Base-by-base conservation (phyloP, 169 alveolate genomes). In the Plasmodium coatneyi region DNA sequence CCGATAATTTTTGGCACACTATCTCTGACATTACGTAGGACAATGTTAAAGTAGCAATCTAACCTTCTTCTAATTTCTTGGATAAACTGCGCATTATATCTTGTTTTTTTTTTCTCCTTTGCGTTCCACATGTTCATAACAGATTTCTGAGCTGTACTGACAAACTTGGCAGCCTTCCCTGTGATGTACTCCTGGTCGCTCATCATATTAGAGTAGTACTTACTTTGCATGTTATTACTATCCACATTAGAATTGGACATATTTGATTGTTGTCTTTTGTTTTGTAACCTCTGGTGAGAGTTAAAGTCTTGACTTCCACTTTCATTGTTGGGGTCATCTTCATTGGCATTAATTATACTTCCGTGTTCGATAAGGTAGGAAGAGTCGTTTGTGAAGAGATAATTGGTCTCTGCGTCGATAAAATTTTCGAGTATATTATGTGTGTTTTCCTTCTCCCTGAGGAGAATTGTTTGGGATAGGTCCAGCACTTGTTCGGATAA, bases 1-100 rank as follows among this genome's bases (percentile, higher is more conserved):
- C 99, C 99, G 78, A 99, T 98, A 22, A 97, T 96, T 96, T 99
- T 99, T 0, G 99, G 99, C 16, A 99, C 98, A 19, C 99, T 95
- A 95, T 99, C 99, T 95, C 99, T 97, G 46, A 99, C 97, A 92
- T 98, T 98, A 92, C 99, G 97, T 16, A 99, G 97, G 22, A 99
- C 99, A 22, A 99, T 96, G 54, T 97, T 97, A 97, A 98, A 99
- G 95, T 99, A 99, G 22, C 98, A 97, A 92, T 99, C 99, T 34
- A 99, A 96, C 83, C 99, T 97, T 30, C 98, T 96, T 84, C 99
- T 96, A 83, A 99, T 97, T 96, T 98, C 99, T 92, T 96, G 97
- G 5, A 98, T 97, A 92, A 98, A 98, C 46, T 94, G 96, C 46
- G 97, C 74, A 96, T 97, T 92, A 95, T 97, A 71, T 96, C 98